These are phyloP conservation scores for Entonaema liquescens DNA, from an alignment of 495 filamentous ascomycete genomes.

Conservation along the genomic window DNA sequence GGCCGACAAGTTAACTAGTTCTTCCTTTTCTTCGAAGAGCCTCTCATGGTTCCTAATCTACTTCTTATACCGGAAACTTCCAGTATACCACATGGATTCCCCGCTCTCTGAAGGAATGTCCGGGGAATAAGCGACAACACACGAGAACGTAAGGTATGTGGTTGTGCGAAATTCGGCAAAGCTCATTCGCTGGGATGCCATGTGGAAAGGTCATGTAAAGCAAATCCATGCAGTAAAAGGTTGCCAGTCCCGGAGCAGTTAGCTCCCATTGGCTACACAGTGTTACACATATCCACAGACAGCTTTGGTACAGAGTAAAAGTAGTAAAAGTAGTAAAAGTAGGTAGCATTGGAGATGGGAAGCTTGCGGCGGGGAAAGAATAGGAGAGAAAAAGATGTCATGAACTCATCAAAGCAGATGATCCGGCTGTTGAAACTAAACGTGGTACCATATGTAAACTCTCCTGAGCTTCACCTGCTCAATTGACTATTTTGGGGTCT, in stretches of 20 bases:
- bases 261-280: slow-evolving; percentile 21
- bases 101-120: slow-evolving; percentile 20
- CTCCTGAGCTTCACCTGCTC: slow-evolving; percentile 4
- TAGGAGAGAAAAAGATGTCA: slow-evolving; percentile 4
- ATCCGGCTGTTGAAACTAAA: slow-evolving; percentile 11
- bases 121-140: slow-evolving; percentile 33
- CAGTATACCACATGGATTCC: slow-evolving; percentile 25
- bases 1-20: not conserved
- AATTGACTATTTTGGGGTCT: not conserved
- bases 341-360: slow-evolving; percentile 13
- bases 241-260: slow-evolving; percentile 5
- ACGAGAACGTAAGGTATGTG: slow-evolving; percentile 21
- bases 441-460: slow-evolving; percentile 5
- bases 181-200: slow-evolving; percentile 20
- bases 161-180: slow-evolving; percentile 25
- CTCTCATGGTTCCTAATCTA: not conserved
- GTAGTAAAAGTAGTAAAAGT: not conserved
- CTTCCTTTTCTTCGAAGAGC: not conserved
- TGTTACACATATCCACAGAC: slow-evolving; percentile 16
- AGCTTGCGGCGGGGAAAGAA: slow-evolving; percentile 16
- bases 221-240: slow-evolving; percentile 17
- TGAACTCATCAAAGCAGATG: not conserved
- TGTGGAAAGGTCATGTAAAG: slow-evolving; percentile 14
- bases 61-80: not conserved
- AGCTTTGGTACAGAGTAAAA: not conserved